phyloP scores from a whole-genome alignment of 164 flowering plant genomes.

The Kingdonia uniflora region DNA sequence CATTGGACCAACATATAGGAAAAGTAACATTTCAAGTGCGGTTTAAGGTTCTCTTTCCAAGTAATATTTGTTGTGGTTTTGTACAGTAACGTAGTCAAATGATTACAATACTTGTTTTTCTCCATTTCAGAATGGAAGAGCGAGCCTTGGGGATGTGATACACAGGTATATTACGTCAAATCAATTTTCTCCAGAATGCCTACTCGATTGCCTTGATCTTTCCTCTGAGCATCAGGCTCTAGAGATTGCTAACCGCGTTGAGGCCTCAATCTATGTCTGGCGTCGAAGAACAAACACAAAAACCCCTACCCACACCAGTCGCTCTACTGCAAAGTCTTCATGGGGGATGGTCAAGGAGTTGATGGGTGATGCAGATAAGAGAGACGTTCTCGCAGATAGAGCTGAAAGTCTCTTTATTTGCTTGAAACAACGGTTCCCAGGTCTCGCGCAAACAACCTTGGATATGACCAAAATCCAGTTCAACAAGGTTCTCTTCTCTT shows the following conservation, averaged over 20 bases:
- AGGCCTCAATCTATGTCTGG: conserved; percentile 85
- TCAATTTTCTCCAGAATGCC: conserved; percentile 83
- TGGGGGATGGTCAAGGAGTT: conserved; percentile 92
- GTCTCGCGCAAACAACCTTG: conserved; percentile 71
- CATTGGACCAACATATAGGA: too few relatives aligned
- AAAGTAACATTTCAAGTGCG: too few relatives aligned
- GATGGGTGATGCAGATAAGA: conserved; percentile 73
- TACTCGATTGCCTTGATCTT: conserved; percentile 88
- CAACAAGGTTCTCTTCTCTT: conserved; percentile 58
- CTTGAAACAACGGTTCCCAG: conserved; percentile 87
- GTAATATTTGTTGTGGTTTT: too few relatives aligned
- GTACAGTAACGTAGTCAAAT: too few relatives aligned
- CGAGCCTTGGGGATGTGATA: conserved; percentile 81
- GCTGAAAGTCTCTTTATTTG: conserved; percentile 76
- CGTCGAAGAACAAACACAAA: conserved; percentile 43
- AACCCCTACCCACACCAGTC: conserved; percentile 26
- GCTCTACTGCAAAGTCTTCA: conserved; percentile 59
- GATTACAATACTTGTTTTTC: too few relatives aligned
- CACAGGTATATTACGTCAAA: conserved; percentile 84
- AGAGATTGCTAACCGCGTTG: conserved; percentile 89
- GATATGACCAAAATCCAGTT: conserved; percentile 89
- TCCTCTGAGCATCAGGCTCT: conserved; percentile 77
- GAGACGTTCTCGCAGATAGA: conserved; percentile 74
- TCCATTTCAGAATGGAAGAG: conserved; percentile 63
- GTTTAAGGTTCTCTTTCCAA: too few relatives aligned